Evolutionary conservation across 2,329 filamentous ascomycete genomes (phyloP).

Genomic region (Botryotinia narcissicola): DNA sequence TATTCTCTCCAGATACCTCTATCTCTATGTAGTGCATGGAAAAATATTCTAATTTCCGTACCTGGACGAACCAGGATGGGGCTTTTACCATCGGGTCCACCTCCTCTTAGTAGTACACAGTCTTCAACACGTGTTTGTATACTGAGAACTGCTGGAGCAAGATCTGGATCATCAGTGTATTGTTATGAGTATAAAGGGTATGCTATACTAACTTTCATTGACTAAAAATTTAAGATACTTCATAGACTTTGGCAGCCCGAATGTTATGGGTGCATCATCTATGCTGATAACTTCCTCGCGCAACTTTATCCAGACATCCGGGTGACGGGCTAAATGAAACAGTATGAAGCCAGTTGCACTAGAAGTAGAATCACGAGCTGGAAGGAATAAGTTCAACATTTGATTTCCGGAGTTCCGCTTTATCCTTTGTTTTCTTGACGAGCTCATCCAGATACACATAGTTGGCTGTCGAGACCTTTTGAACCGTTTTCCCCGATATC

Average conservation of each 20-base stretch:
- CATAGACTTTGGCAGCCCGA: constrained; percentile 49
- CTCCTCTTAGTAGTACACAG: constrained; percentile 31
- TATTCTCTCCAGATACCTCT: constrained; percentile 41
- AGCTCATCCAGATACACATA: constrained; percentile 50
- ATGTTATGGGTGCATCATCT: constrained; percentile 42
- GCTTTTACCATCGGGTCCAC: constrained; percentile 31
- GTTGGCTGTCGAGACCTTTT: too few relatives aligned
- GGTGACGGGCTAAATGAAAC: constrained; percentile 29
- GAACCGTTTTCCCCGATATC: background rate
- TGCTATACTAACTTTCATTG: constrained; percentile 49
- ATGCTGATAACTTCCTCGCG: constrained; percentile 33
- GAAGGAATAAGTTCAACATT: constrained; percentile 39
- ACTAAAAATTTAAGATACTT: constrained; percentile 54
- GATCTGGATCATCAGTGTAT: background rate
- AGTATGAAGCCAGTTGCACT: constrained; percentile 38
- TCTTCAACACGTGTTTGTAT: background rate
- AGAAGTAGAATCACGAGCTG: constrained; percentile 44
- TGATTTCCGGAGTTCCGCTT: constrained; percentile 39
- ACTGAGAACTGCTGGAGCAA: background rate
- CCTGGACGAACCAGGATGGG: constrained; percentile 32
- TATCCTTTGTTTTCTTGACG: constrained; percentile 44
- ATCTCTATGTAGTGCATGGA: constrained; percentile 40
- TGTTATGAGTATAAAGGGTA: background rate
- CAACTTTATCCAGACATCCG: constrained; percentile 36
- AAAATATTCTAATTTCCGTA: constrained; percentile 20